Percentiles rank a stretch among this genome's conserved stretches.
phyloP scores from a whole-genome alignment of 495 filamentous ascomycete genomes.

The Penicillium lividum region DNA sequence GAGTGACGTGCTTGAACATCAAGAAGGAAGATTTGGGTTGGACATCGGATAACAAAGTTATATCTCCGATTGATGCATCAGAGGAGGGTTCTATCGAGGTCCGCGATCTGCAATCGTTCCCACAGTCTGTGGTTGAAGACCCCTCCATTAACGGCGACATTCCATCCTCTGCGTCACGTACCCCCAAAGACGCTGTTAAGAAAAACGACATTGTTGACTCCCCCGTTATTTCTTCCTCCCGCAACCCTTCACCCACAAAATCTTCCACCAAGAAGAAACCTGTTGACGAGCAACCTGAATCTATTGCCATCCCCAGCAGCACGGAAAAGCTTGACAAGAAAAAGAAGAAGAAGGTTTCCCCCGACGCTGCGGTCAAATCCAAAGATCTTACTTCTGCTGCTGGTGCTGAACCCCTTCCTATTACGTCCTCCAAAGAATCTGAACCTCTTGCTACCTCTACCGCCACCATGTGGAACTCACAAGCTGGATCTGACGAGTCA shows the following conservation, averaged over 20 bases:
- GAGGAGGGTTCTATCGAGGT: slow-evolving; percentile 61
- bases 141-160: slow-evolving; percentile 54
- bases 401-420: slow-evolving; percentile 23
- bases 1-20: slow-evolving; percentile 81
- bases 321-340: slow-evolving; percentile 58
- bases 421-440: slow-evolving; percentile 13
- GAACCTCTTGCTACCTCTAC: slow-evolving; percentile 17
- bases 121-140: slow-evolving; percentile 44
- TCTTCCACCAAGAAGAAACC: slow-evolving; percentile 40
- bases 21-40: slow-evolving; percentile 88
- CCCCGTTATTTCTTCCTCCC: slow-evolving; percentile 33
- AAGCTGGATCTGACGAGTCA: too few relatives aligned
- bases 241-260: slow-evolving; percentile 47
- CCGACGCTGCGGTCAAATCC: slow-evolving; percentile 34
- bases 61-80: slow-evolving; percentile 68
- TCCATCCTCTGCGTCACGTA: slow-evolving; percentile 36
- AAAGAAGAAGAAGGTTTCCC: slow-evolving; percentile 55
- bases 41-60: slow-evolving; percentile 80
- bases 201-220: slow-evolving; percentile 34
- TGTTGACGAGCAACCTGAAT: slow-evolving; percentile 43
- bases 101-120: slow-evolving; percentile 49
- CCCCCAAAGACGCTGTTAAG: slow-evolving; percentile 40
- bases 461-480: background rate
- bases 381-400: slow-evolving; percentile 28
- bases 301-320: slow-evolving; percentile 27